Conservation (phyloP, 768 basidiomycete genomes). For the Ramaria sp. region DNA sequence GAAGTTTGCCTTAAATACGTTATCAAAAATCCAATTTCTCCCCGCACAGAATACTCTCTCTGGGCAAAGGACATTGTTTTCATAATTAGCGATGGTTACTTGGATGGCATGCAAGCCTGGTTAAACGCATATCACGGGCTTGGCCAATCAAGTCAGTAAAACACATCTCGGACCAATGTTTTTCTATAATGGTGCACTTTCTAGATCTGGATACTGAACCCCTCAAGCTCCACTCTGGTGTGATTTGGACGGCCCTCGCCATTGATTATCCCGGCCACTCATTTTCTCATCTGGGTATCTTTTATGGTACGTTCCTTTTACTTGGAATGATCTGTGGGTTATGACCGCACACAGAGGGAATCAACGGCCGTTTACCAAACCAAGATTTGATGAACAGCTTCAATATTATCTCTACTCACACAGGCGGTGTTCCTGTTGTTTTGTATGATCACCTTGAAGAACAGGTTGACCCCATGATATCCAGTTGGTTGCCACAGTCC, state of each 20-base stretch:
- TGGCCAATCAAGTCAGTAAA: conserved; percentile 46
- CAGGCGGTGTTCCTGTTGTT: conserved; percentile 65
- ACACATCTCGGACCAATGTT: neutral
- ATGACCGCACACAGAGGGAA: conserved; percentile 55
- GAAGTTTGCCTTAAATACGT: conserved; percentile 13
- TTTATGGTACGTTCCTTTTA: conserved; percentile 54
- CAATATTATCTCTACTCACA: conserved; percentile 55
- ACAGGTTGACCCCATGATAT: conserved; percentile 20
- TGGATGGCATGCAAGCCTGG: conserved; percentile 93
- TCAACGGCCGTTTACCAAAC: conserved; percentile 91
- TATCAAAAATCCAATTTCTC: neutral
- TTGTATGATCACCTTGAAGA: conserved; percentile 68
- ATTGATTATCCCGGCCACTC: conserved; percentile 97
- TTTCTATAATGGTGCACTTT: neutral
- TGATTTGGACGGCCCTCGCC: conserved; percentile 91
- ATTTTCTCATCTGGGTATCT: conserved; percentile 91
- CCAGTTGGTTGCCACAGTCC: conserved; percentile 35
- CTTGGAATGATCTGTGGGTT: neutral
- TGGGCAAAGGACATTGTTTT: conserved; percentile 96
- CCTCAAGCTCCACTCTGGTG: conserved; percentile 61
- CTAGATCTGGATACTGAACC: conserved; percentile 57
- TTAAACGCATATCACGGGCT: conserved; percentile 71
- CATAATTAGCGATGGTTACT: conserved; percentile 77
- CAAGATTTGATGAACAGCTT: conserved; percentile 89
- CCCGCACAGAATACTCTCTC: conserved; percentile 56